Base-by-base conservation (phyloP, 2,329 filamentous ascomycete genomes). In the Nothopassalora personata region DNA sequence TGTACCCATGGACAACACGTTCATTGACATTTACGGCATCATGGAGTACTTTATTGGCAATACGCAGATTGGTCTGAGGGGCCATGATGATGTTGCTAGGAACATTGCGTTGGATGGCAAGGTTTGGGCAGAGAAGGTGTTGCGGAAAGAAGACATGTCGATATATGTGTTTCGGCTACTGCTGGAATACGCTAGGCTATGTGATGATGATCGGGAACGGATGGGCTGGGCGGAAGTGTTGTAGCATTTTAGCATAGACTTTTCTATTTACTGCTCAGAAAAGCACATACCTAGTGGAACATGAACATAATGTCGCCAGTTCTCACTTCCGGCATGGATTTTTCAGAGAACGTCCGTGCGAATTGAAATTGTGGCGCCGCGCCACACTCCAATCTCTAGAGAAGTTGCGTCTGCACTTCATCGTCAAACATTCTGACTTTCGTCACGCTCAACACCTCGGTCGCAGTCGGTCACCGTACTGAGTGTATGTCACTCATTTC, bases 91-190 rank as follows among this genome's bases (percentile, higher is more conserved):
- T 1, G 79, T 77, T 3, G 89, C 86, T 0, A 77, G 83, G 71
- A 80, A 77, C 70, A 89, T 92, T 66, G 88, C 88, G 11, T 73
- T 76, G 47, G 81, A 81, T 3, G 87, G 88, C 2, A 84, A 86
- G 69, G 76, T 78, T 33, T 91, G 88, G 88, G 86, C 87, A 0
- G 82, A 85, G 61, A 82, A 76, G 68, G 88, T 88, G 7, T 75
- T 91, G 28, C 76, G 89, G 59, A 82, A 80, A 65, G 87, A 90
- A 67, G 88, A 91, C 68, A 90, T 90, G 86, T 81, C 85, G 67
- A 79, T 91, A 8, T 91, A 91, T 70, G 80, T 85, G 8, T 76
- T 86, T 56, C 76, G 88, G 47, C 68, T 91, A 64, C 53, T 79
- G 51, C 63, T 79, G 60, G 77, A 79, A 66, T 78, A 74, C 67